Conservation (phyloP, 345 rosid species). For the Lepidium africanum region DNA sequence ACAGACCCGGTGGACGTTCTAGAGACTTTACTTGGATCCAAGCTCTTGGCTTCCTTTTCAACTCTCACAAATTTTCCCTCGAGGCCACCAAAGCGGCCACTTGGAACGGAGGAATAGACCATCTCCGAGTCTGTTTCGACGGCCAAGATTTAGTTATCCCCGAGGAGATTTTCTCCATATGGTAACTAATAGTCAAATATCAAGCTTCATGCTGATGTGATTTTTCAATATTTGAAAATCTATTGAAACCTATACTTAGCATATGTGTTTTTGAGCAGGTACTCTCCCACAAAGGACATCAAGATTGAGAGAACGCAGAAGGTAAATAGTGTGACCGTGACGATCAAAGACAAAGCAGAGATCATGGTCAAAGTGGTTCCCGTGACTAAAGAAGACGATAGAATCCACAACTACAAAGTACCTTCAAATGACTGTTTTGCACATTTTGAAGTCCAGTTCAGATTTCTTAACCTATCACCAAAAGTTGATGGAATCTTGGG, state of each 20-base stretch:
- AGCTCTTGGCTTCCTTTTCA: slow-evolving; percentile 35
- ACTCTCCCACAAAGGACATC: slow-evolving; percentile 29
- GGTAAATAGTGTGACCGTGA: slow-evolving; percentile 39
- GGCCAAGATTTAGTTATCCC: slow-evolving; percentile 37
- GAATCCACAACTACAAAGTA: slow-evolving; percentile 42
- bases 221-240: not conserved
- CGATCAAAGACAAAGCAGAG: slow-evolving; percentile 34
- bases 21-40: slow-evolving; percentile 54
- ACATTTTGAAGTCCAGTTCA: slow-evolving; percentile 54
- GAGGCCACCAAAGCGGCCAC: slow-evolving; percentile 40
- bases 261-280: not conserved
- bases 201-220: too few species aligned
- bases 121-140: slow-evolving; percentile 42
- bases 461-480: slow-evolving; percentile 38
- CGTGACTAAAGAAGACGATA: slow-evolving; percentile 53
- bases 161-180: slow-evolving; percentile 36
- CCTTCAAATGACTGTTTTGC: slow-evolving; percentile 46
- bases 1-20: slow-evolving; percentile 29
- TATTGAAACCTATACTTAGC: not conserved
- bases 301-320: slow-evolving; percentile 39
- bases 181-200: slow-evolving; percentile 15
- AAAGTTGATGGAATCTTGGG: slow-evolving; percentile 57
- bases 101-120: slow-evolving; percentile 46
- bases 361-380: slow-evolving; percentile 50
- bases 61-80: slow-evolving; percentile 38